These are phyloP conservation scores for Rauvolfia tetraphylla DNA, from an alignment of 257 asterid species.

Conservation along the genomic window DNA sequence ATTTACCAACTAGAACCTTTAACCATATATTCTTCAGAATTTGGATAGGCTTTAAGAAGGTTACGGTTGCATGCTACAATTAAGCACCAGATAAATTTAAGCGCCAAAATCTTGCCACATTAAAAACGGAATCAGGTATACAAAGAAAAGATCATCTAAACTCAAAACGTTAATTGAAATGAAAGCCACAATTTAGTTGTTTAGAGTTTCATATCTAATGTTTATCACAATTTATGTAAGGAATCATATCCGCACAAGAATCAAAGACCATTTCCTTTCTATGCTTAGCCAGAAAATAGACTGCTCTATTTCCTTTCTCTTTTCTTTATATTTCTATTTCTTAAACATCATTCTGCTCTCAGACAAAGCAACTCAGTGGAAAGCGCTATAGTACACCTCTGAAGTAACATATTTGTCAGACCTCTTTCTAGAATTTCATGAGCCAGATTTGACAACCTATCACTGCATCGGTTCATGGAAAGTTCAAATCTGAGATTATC, in stretches of 20 bases:
- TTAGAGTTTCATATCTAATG: not conserved
- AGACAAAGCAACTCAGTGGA: slow-evolving; percentile 6
- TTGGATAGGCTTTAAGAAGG: not conserved
- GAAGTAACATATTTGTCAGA: slow-evolving; percentile 16
- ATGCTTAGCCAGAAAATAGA: too few species aligned
- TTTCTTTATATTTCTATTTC: not conserved
- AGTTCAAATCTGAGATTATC: slow-evolving; percentile 94
- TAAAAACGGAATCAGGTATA: not conserved
- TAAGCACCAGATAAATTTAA: not conserved
- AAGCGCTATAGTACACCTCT: not conserved
- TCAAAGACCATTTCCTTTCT: not conserved
- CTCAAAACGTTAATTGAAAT: too few species aligned
- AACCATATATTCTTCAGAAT: not conserved
- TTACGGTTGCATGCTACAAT: not conserved
- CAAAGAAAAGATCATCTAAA: not conserved
- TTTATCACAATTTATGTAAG: not conserved
- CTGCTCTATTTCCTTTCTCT: too few species aligned
- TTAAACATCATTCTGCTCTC: not conserved
- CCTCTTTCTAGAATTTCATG: slow-evolving; percentile 80
- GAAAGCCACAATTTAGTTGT: not conserved
- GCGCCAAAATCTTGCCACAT: not conserved
- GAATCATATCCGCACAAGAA: not conserved
- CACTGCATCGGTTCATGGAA: slow-evolving; percentile 84
- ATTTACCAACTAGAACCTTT: not conserved
- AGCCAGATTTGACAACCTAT: slow-evolving; percentile 57